Evolutionary conservation across 257 asterid species (phyloP).

Genomic region (Orobanche coerulescens): DNA sequence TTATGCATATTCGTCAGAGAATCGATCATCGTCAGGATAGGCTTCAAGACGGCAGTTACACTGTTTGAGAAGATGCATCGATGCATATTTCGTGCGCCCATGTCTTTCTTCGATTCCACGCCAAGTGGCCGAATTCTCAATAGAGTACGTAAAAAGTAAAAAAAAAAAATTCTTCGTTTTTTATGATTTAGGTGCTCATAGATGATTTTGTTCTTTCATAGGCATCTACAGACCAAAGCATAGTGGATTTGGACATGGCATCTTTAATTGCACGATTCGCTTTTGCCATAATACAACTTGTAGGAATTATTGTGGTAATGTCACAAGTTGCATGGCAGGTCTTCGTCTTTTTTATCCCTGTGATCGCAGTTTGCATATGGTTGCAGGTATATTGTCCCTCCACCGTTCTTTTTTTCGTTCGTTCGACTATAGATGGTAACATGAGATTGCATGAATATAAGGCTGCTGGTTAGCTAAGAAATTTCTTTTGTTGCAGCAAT

Average conservation of each 20-base stretch:
- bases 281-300: conserved; percentile 58
- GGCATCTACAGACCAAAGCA: conserved; percentile 87
- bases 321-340: conserved; percentile 85
- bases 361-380: conserved; percentile 58
- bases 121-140: conserved; percentile 89
- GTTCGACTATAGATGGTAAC: no score
- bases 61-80: conserved; percentile 70
- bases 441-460: no score
- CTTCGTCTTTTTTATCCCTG: conserved; percentile 66
- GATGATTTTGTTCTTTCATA: conserved; percentile 33
- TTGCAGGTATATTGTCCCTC: conserved; percentile 45
- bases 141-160: conserved; percentile 74
- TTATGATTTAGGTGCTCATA: no score
- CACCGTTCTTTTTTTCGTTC: neutral
- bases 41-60: conserved; percentile 59
- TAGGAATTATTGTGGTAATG: conserved; percentile 76
- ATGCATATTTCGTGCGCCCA: conserved; percentile 79
- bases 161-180: no score
- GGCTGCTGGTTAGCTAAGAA: no score
- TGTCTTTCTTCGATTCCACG: conserved; percentile 94
- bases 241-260: conserved; percentile 58
- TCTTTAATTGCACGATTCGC: conserved; percentile 47
- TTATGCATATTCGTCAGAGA: conserved; percentile 60
- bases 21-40: conserved; percentile 45
- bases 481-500: conserved; percentile 34